Conservation (phyloP, 2,329 filamentous ascomycete genomes). For the Sphaerostilbella broomeana region DNA sequence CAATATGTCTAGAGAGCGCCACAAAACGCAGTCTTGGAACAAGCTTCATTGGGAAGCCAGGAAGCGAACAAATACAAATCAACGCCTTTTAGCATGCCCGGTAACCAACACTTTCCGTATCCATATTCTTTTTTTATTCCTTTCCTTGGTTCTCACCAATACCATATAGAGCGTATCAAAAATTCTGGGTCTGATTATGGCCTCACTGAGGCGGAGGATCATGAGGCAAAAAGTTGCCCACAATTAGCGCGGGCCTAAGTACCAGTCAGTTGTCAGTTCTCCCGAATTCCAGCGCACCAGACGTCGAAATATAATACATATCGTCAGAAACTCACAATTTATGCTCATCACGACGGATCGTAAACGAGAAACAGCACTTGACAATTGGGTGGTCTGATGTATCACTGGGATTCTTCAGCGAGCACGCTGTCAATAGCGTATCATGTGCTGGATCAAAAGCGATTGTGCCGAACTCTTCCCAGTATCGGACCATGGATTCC, state of each 20-base stretch:
- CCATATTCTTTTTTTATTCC: neutral
- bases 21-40: too few relatives aligned
- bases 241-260: conserved; percentile 81
- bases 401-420: conserved; percentile 73
- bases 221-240: conserved; percentile 93
- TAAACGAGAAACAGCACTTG: conserved; percentile 96
- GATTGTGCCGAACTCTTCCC: conserved; percentile 98
- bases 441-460: conserved; percentile 93
- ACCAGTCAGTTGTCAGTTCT: conserved; percentile 7
- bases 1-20: too few relatives aligned
- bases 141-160: too few relatives aligned
- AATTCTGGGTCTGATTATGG: too few relatives aligned
- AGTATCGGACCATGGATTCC: conserved; percentile 91
- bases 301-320: too few relatives aligned
- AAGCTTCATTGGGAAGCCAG: too few relatives aligned
- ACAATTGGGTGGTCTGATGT: conserved; percentile 66
- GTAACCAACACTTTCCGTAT: neutral
- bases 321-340: conserved; percentile 68
- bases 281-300: too few relatives aligned
- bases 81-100: conserved; percentile 4
- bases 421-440: conserved; percentile 88
- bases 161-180: too few relatives aligned
- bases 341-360: conserved; percentile 87
- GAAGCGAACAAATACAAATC: neutral
- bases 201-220: conserved; percentile 41